Evolutionary conservation across 768 basidiomycete genomes (phyloP).

Genomic region (Trametes cingulata): DNA sequence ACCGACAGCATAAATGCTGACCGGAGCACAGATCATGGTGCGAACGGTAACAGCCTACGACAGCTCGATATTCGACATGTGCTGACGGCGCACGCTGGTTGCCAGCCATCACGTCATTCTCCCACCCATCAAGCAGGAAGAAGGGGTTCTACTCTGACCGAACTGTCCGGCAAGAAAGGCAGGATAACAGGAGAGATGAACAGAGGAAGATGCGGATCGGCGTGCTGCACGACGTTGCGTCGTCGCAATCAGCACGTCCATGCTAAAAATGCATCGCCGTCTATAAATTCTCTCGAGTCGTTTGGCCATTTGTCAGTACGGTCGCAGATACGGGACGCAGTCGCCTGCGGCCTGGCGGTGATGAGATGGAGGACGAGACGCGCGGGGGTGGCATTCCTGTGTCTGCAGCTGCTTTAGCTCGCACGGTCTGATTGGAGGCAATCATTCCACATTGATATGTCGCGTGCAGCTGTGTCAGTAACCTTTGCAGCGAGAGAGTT

Average conservation of each 20-base stretch:
- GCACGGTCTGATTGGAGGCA: too few species aligned
- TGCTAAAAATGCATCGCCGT: not conserved
- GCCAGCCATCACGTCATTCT: too few species aligned
- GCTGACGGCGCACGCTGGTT: too few species aligned
- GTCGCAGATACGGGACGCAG: too few species aligned
- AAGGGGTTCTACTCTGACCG: not conserved
- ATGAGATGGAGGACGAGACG: not conserved
- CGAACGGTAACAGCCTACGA: too few species aligned
- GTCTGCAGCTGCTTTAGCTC: too few species aligned
- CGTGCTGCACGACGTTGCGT: not conserved
- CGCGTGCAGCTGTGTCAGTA: not conserved
- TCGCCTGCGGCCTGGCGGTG: not conserved
- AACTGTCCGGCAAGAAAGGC: not conserved
- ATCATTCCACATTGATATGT: not conserved
- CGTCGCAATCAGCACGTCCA: not conserved
- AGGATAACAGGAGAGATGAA: not conserved
- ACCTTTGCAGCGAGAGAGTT: not conserved
- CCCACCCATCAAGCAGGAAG: not conserved
- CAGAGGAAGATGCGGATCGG: not conserved
- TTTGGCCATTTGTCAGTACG: not conserved
- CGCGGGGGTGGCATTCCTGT: too few species aligned
- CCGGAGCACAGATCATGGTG: too few species aligned
- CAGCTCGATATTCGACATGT: too few species aligned
- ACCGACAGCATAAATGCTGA: too few species aligned
- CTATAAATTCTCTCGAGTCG: not conserved